These are phyloP conservation scores for Puccinia novopanici DNA, from an alignment of 1,284 basidiomycete genomes.

Conservation along the genomic window DNA sequence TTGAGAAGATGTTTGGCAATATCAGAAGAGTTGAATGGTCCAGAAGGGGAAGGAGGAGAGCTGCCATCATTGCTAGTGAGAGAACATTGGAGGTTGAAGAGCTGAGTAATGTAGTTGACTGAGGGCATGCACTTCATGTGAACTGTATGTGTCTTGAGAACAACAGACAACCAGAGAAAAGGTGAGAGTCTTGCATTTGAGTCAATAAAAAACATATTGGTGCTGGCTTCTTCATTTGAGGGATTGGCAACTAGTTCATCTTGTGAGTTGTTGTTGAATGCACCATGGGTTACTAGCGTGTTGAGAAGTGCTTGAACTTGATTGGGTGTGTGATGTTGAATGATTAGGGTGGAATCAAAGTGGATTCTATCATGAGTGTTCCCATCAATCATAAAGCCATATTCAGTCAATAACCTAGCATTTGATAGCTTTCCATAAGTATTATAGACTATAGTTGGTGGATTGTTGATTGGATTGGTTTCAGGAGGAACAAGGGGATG, in stretches of 20 bases:
- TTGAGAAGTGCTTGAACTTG: background rate
- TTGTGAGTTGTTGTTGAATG: background rate
- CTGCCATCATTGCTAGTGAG: background rate
- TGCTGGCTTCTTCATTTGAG: background rate
- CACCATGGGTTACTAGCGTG: background rate
- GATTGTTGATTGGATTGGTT: background rate
- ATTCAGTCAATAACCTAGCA: constrained; percentile 31
- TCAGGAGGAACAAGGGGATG: background rate
- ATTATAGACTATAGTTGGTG: constrained; percentile 27
- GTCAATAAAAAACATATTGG: constrained; percentile 7
- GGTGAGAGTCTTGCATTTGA: constrained; percentile 34
- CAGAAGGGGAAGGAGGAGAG: background rate
- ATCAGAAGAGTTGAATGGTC: background rate
- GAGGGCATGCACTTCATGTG: background rate
- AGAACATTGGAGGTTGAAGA: background rate
- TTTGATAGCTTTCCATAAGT: constrained; percentile 47
- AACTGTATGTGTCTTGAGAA: constrained; percentile 1
- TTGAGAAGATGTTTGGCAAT: background rate
- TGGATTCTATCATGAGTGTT: constrained; percentile 34
- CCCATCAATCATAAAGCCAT: constrained; percentile 42
- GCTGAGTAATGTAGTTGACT: background rate
- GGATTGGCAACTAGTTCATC: background rate
- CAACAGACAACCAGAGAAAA: constrained; percentile 8
- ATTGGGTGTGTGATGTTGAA: background rate
- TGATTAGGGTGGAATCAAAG: constrained; percentile 21